phyloP scores from a whole-genome alignment of 129 eudicot species.

The Pulicaria dysenterica region DNA sequence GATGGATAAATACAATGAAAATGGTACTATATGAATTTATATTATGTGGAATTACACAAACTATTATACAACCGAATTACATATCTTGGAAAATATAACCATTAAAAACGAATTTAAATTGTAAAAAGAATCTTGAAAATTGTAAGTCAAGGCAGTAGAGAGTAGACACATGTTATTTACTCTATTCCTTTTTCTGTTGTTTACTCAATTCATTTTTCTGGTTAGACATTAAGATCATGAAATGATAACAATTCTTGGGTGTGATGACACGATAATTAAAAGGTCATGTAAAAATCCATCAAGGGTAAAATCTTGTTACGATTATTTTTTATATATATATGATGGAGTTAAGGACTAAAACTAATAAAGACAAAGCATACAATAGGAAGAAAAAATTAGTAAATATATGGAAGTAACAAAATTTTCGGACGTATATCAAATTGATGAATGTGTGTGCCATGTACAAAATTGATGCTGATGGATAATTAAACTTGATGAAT shows the following conservation, averaged over 20 bases:
- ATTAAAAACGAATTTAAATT: background rate
- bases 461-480: too few species aligned
- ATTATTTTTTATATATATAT: background rate
- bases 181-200: background rate
- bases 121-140: background rate
- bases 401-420: too few species aligned
- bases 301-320: background rate
- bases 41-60: too few species aligned
- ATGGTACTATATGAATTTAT: too few species aligned
- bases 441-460: too few species aligned
- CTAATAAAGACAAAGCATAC: too few species aligned
- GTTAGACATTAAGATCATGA: conserved; percentile 20
- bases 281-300: conserved; percentile 9
- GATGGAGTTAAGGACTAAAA: too few species aligned
- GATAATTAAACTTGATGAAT: too few species aligned
- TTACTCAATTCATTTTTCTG: background rate
- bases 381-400: too few species aligned
- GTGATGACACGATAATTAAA: conserved; percentile 8
- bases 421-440: too few species aligned
- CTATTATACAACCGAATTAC: background rate
- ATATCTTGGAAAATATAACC: background rate
- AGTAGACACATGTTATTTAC: background rate
- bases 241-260: background rate
- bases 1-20: too few species aligned
- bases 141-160: background rate